These are phyloP conservation scores for Cytospora schulzeri DNA, from an alignment of 2,329 filamentous ascomycete species.

Conservation along the genomic window DNA sequence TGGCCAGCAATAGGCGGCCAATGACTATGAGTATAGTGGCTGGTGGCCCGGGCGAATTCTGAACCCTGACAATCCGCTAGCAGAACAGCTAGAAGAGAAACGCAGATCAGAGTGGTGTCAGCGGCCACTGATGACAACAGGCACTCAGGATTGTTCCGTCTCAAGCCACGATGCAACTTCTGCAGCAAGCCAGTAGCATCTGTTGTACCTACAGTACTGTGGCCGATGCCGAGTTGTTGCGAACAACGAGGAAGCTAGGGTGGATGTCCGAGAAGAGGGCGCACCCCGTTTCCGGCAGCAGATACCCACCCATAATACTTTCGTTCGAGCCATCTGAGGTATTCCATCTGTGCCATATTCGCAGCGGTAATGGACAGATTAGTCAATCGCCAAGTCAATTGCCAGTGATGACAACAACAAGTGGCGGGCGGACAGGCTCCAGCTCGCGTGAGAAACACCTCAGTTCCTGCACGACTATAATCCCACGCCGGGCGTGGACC, in stretches of 20 bases:
- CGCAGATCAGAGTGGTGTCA: constrained; percentile 5
- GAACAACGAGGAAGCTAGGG: not conserved
- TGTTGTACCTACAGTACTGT: not conserved
- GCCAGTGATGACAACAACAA: not conserved
- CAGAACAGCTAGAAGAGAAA: constrained; percentile 10
- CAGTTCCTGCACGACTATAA: not conserved
- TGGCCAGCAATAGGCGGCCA: not conserved
- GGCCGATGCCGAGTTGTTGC: not conserved
- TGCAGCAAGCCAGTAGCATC: constrained; percentile 6
- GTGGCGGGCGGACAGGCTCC: not conserved
- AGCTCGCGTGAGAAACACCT: not conserved
- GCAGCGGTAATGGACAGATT: not conserved
- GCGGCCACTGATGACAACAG: constrained; percentile 4
- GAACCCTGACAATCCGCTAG: constrained; percentile 15
- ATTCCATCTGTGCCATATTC: not conserved
- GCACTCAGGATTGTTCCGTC: constrained; percentile 11
- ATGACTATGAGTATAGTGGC: not conserved
- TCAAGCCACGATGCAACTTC: constrained; percentile 17
- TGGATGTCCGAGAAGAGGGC: not conserved
- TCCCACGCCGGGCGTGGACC: not conserved
- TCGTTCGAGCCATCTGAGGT: not conserved
- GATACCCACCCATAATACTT: not conserved
- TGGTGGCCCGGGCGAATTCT: constrained; percentile 14
- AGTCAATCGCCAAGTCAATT: not conserved
- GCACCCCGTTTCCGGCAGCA: not conserved